phyloP scores from a whole-genome alignment of 2,329 filamentous ascomycete species.

The Helminthosporium solani region DNA sequence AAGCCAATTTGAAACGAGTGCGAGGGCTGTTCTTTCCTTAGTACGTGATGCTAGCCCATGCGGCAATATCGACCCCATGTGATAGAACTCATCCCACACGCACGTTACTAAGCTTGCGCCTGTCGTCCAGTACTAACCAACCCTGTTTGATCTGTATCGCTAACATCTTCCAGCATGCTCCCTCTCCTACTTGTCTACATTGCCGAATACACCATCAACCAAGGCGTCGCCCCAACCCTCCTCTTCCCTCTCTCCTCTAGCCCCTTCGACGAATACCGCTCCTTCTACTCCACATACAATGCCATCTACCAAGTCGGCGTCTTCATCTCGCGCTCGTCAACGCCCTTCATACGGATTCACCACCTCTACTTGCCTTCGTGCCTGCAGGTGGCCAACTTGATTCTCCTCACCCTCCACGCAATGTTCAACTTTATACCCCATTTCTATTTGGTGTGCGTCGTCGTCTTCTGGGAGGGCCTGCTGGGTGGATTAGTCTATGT shows the following conservation, averaged over 20 bases:
- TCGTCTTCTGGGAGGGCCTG: conserved; percentile 93
- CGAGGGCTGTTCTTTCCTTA: conserved; percentile 70
- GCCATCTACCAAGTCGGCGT: conserved; percentile 95
- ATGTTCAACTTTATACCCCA: conserved; percentile 75
- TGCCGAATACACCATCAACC: conserved; percentile 96
- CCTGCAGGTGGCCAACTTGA: conserved; percentile 77
- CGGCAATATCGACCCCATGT: neutral
- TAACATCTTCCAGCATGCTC: conserved; percentile 63
- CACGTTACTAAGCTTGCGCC: too few relatives aligned
- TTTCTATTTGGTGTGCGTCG: conserved; percentile 79
- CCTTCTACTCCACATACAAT: conserved; percentile 92
- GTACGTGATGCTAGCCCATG: conserved; percentile 42
- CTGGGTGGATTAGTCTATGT: conserved; percentile 92
- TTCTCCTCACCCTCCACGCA: conserved; percentile 72
- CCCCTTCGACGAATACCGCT: conserved; percentile 78
- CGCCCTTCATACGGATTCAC: conserved; percentile 80
- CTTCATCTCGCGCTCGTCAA: conserved; percentile 89
- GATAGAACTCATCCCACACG: too few relatives aligned
- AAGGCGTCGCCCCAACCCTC: conserved; percentile 85
- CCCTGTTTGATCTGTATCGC: neutral
- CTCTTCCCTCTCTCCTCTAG: conserved; percentile 76
- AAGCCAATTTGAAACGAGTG: conserved; percentile 63
- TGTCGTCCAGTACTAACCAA: too few relatives aligned
- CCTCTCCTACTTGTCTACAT: conserved; percentile 90
- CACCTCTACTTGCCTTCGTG: conserved; percentile 78